Conservation (phyloP, 2,329 filamentous ascomycete genomes). For the Talaromyces sp. region DNA sequence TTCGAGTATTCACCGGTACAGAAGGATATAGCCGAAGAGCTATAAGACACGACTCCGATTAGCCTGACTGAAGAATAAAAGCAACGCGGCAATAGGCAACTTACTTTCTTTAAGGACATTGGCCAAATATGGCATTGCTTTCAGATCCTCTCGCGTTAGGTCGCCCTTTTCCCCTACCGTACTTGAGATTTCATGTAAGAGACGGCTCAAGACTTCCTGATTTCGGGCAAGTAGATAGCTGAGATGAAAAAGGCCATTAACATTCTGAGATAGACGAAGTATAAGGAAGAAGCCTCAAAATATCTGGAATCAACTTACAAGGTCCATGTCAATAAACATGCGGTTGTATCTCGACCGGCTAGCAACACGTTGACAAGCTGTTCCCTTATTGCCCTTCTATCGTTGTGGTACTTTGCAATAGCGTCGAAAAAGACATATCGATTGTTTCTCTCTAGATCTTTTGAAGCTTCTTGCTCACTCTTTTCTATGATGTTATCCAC, state of each 20-base stretch:
- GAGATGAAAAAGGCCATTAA: background rate
- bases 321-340: conserved; percentile 41
- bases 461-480: conserved; percentile 33
- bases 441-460: background rate
- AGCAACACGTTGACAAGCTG: conserved; percentile 52
- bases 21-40: conserved; percentile 51
- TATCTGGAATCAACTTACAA: conserved; percentile 28
- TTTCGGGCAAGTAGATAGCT: background rate
- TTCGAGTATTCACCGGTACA: conserved; percentile 44
- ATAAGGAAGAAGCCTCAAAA: background rate
- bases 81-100: background rate
- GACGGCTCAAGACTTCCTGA: background rate
- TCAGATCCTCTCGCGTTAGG: background rate
- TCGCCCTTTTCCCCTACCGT: background rate
- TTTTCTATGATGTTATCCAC: conserved; percentile 61
- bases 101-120: background rate
- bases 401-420: conserved; percentile 36
- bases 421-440: background rate
- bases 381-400: conserved; percentile 46
- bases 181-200: background rate
- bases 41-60: background rate
- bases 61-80: background rate
- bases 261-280: background rate
- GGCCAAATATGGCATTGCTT: background rate
- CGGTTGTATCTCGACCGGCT: conserved; percentile 55